A percentile compares a stretch with the other conserved stretches of the same genome.
Evolutionary conservation across 2,329 filamentous ascomycete genomes (phyloP).

Genomic region (Pyrenochaeta sp.): DNA sequence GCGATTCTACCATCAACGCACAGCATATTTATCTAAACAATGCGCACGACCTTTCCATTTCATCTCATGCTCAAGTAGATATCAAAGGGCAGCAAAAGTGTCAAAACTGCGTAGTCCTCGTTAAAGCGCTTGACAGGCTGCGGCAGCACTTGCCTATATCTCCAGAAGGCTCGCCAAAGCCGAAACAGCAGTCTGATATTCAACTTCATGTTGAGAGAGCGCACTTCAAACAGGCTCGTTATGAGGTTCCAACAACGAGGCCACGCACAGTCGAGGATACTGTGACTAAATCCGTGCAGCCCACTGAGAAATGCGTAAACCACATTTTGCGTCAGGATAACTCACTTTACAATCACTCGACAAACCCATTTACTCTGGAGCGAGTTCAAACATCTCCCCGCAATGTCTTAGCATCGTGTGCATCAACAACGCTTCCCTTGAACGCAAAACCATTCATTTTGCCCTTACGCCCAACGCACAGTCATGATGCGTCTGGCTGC

Average conservation of each 20-base stretch:
- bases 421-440: neutral
- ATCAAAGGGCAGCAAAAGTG: slow-evolving; percentile 24
- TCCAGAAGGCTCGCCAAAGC: neutral
- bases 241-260: too few species aligned
- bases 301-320: neutral
- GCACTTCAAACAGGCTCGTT: neutral
- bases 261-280: neutral
- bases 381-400: too few species aligned
- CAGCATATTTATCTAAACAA: slow-evolving; percentile 28
- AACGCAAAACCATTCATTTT: neutral
- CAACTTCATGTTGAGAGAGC: neutral
- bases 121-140: slow-evolving; percentile 31
- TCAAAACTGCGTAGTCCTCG: slow-evolving; percentile 35
- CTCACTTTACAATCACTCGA: neutral
- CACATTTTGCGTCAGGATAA: neutral
- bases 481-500: neutral
- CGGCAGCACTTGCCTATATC: slow-evolving; percentile 23
- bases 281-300: neutral
- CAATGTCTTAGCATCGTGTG: neutral
- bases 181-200: neutral
- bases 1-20: slow-evolving; percentile 9
- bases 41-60: neutral
- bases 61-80: neutral
- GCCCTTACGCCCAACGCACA: neutral
- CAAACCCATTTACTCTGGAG: neutral